Conservation (phyloP, 345 rosid genomes). For the Aquilaria sinensis region DNA sequence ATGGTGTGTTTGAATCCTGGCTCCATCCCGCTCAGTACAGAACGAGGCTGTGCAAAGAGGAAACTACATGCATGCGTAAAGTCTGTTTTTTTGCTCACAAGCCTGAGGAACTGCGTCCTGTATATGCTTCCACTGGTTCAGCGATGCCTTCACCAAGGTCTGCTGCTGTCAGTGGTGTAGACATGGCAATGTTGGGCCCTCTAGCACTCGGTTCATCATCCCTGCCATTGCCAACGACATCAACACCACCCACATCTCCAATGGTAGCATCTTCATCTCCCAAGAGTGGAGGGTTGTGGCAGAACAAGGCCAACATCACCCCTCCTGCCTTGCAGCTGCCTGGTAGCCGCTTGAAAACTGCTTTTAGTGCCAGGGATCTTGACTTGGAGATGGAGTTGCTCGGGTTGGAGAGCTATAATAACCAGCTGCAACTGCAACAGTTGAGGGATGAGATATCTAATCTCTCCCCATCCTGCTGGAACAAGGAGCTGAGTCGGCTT, state of each 20-base stretch:
- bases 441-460: conserved; percentile 60
- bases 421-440: conserved; percentile 31
- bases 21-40: conserved; percentile 95
- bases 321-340: conserved; percentile 76
- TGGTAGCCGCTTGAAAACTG: conserved; percentile 80
- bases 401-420: conserved; percentile 32
- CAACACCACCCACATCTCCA: conserved; percentile 80
- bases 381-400: conserved; percentile 68
- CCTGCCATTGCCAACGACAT: conserved; percentile 44
- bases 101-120: conserved; percentile 81
- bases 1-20: conserved; percentile 99
- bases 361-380: conserved; percentile 70
- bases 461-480: conserved; percentile 53
- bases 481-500: conserved; percentile 33
- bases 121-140: conserved; percentile 89
- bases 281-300: conserved; percentile 61
- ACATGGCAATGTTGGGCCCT: conserved; percentile 59
- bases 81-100: conserved; percentile 98
- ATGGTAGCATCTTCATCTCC: conserved; percentile 70
- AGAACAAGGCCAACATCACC: conserved; percentile 62
- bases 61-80: conserved; percentile 77
- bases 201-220: conserved; percentile 48
- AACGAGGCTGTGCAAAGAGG: conserved; percentile 96
- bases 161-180: conserved; percentile 36
- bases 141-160: conserved; percentile 94